Base-by-base conservation (phyloP, 2,329 filamentous ascomycete genomes). In the Paramyrothecium roridum region DNA sequence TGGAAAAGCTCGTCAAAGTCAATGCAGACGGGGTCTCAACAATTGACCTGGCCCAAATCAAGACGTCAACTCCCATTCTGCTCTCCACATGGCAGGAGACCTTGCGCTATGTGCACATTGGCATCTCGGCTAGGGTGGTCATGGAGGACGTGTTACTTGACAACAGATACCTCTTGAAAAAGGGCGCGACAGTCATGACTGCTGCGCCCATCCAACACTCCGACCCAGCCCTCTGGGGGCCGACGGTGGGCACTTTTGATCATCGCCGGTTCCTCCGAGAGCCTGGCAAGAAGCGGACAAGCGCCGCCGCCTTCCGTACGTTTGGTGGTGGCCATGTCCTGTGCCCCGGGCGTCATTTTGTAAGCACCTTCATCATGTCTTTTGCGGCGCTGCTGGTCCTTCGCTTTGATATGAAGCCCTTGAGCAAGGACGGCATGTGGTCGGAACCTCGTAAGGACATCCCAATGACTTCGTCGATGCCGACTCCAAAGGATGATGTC, bases 161-260 rank as follows among this genome's bases (percentile, higher is more conserved):
- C n/a, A n/a, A n/a, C 6, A 50, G n/a, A 26, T 50, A 50, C 23
- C 48, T 50, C 48, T n/a, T 50, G 23, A 50, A 50, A 22, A 30
- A 50, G 23, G 48, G 48, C 8, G 21, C 48, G 3, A 33, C 48
- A 3, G 22, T 50, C 13, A 50, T 50, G 48, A 50, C 48, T 19
- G 48, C 48, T 19, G 48, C 48, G 4, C 48, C 48, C 8, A 50
- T 50, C 19, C 48, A 50, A 20, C 48, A 50, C 17, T 33, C 22
- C 3, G 48, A 50, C 13, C 6, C 21, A 22, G 4, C 48, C 3
- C 48, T 50, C 3, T 50, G 48, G 48, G 48, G 48, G 8, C n/a
- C 48, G 23, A 50, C 48, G 3, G 48, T 50, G 4, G 23, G 19
- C 19, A 33, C 4, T 33, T 50, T 50, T 33, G 48, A 50, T n/a